Evolutionary conservation across 371 early-diverging fungal species (phyloP), one percentile per base, ranked within the genome.

Genomic region (Rhizopus microsporus): DNA sequence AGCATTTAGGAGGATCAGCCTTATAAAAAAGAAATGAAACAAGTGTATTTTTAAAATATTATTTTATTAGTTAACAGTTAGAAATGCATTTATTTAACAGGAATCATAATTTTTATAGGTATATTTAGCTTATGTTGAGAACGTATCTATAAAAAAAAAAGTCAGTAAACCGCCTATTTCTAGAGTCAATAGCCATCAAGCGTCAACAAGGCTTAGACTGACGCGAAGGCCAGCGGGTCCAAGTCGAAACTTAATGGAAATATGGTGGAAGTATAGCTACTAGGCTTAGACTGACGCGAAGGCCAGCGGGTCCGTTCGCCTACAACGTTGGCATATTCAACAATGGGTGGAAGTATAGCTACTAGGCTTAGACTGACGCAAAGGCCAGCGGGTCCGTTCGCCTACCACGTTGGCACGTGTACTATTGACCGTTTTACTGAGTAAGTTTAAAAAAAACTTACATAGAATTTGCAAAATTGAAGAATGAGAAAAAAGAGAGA

Each of bases 351-450:
- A n/a, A n/a, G n/a, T n/a, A n/a, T n/a, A n/a, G n/a, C n/a, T n/a
- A n/a, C n/a, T n/a, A n/a, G n/a, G n/a, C n/a, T n/a, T n/a, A n/a
- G n/a, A n/a, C n/a, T n/a, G n/a, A n/a, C n/a, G n/a, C n/a, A n/a
- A n/a, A n/a, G n/a, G n/a, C n/a, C n/a, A n/a, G n/a, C n/a, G n/a
- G n/a, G 58, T 58, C 52, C 45, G 52, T 51, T 58, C 44, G 58
- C 51, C 58, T 58, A 58, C 58, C 15, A 44, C 58, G 57, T 58
- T 58, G 58, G 58, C 51, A 58, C 58, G 51, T 51, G 51, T 58
- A 58, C 58, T 58, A 51, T 58, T 45, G 58, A 58, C 58, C 52
- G 45, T 58, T 58, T 58, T 51, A 58, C 58, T 58, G 58, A 58
- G 58, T 58, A 58, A 58, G 51, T 23, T 23, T 23, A 23, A 23